phyloP scores from a whole-genome alignment of 805 yeast genomes.

The Schwanniomyces polymorphus region DNA sequence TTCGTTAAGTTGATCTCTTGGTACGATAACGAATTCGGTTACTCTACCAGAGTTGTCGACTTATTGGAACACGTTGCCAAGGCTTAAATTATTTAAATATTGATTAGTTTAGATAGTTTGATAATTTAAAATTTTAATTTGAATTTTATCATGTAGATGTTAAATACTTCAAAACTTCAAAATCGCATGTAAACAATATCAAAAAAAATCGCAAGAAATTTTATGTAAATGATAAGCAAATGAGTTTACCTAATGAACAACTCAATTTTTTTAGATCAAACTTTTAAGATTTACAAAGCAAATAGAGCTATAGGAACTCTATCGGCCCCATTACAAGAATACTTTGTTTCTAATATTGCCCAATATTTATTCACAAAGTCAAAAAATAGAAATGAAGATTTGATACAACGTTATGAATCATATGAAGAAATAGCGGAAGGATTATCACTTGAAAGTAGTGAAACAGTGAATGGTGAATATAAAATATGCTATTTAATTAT shows the following conservation, averaged over 20 bases:
- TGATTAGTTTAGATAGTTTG: neutral
- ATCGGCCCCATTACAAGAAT: conserved; percentile 6
- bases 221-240: neutral
- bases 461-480: conserved; percentile 2
- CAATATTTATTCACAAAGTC: conserved; percentile 9
- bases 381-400: conserved; percentile 4
- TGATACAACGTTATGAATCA: conserved; percentile 8
- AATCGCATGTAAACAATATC: neutral
- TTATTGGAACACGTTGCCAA: conserved; percentile 79
- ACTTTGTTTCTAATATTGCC: conserved; percentile 7
- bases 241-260: neutral
- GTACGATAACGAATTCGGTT: conserved; percentile 97
- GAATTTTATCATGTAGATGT: neutral
- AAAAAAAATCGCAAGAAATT: neutral
- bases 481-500: conserved; percentile 6
- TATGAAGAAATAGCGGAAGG: conserved; percentile 9
- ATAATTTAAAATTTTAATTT: neutral
- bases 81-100: conserved; percentile 21
- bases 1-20: conserved; percentile 90
- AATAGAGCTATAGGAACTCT: conserved; percentile 10
- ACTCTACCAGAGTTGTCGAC: conserved; percentile 95
- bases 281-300: conserved; percentile 15
- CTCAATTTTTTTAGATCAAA: conserved; percentile 13
- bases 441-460: conserved; percentile 6
- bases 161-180: neutral